Evolutionary conservation across 2,329 filamentous ascomycete genomes (phyloP), one percentile per base, ranked within the genome.

Genomic region (Microascus cirrosus): DNA sequence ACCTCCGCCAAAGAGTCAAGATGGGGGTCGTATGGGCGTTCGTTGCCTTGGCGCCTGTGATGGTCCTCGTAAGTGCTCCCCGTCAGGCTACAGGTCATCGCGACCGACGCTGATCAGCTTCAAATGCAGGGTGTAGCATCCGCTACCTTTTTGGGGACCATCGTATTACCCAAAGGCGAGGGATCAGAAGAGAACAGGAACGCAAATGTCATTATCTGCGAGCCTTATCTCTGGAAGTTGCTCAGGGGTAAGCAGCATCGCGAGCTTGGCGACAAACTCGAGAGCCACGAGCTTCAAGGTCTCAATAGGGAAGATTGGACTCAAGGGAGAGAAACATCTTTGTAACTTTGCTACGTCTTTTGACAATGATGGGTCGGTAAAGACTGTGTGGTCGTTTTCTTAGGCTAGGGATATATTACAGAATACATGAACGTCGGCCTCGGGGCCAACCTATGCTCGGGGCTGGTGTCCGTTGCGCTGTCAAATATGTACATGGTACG

Each of bases 21-120:
- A 56, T 48, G 54, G 55, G 42, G 7, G 25, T 56, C 15, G 42
- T 56, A 2, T 56, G 55, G 55, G 55, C 55, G 13, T 56, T 51
- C 24, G 36, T 56, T 18, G 22, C 55, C 4, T 11, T 56, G 4
- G 25, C 25, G 10, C 55, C 55, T 7, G 51, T 56, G 13, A 56
- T 56, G 55, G 55, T 56, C 39, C 13, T 56, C 10, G 55, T 51
- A 51, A 35, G 55, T 56, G 22, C 22, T 4, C 22, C 39, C n/a
- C n/a, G n/a, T n/a, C n/a, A n/a, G n/a, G n/a, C n/a, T n/a, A n/a
- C n/a, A n/a, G n/a, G n/a, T n/a, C n/a, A n/a, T n/a, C n/a, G n/a
- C n/a, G n/a, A n/a, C n/a, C n/a, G n/a, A n/a, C n/a, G n/a, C n/a
- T n/a, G n/a, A n/a, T 45, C 15, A 45, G 15, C 5, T 2, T 2